Evolutionary conservation across 2,329 filamentous ascomycete species (phyloP).

Genomic region (Curvularia sp.): DNA sequence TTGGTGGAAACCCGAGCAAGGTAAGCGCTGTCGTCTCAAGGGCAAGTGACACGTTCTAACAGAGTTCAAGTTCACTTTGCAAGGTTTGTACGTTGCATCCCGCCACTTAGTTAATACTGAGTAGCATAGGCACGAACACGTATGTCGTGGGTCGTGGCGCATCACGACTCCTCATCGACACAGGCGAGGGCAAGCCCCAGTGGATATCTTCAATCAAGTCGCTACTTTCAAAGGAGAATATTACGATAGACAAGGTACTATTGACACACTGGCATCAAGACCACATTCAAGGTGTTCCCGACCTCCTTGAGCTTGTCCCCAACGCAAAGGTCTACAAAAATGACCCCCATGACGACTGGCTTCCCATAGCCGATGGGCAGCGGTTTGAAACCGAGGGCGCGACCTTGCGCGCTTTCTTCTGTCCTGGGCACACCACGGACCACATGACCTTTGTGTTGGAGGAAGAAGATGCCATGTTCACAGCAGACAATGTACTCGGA

Average conservation of each 20-base stretch:
- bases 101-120: conserved; percentile 16
- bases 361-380: conserved; percentile 64
- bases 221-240: conserved; percentile 71
- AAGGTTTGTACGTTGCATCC: conserved; percentile 56
- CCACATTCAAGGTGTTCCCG: conserved; percentile 77
- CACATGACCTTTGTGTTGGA: conserved; percentile 80
- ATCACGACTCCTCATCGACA: conserved; percentile 83
- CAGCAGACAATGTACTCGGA: conserved; percentile 86
- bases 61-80: conserved; percentile 63
- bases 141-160: conserved; percentile 84
- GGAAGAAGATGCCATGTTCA: conserved; percentile 84
- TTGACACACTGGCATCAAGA: conserved; percentile 94
- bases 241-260: conserved; percentile 71
- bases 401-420: conserved; percentile 70
- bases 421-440: conserved; percentile 79
- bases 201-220: conserved; percentile 74
- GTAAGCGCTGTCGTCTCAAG: conserved; percentile 49
- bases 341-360: conserved; percentile 59
- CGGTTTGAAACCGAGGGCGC: conserved; percentile 65
- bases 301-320: conserved; percentile 71
- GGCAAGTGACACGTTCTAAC: conserved; percentile 20
- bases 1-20: conserved; percentile 91
- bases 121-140: conserved; percentile 80
- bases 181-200: conserved; percentile 77
- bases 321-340: conserved; percentile 71